These are phyloP conservation scores for Lasiodiplodia sp. DNA, from an alignment of 2,329 filamentous ascomycete species.

Conservation along the genomic window DNA sequence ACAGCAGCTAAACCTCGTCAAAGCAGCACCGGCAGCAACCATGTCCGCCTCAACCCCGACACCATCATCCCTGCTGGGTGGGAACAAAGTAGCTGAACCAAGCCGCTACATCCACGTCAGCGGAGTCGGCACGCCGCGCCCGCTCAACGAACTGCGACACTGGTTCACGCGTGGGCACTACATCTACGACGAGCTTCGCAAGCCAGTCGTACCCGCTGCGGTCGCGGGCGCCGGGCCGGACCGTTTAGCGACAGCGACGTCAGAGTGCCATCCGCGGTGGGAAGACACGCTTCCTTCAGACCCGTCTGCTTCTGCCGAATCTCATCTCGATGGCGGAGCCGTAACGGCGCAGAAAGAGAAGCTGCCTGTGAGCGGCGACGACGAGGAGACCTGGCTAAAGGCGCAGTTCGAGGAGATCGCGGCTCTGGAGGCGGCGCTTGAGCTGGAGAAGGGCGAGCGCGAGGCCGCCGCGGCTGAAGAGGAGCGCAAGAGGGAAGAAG, in stretches of 20 bases:
- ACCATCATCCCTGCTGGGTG: neutral
- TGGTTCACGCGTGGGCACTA: slow-evolving; percentile 10
- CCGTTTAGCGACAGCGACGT: neutral
- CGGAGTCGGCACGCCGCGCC: neutral
- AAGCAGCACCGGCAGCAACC: neutral
- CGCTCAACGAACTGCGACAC: neutral
- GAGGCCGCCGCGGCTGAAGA: neutral
- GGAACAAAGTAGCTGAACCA: neutral
- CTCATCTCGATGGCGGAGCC: too few species aligned
- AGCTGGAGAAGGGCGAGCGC: neutral
- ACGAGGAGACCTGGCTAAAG: neutral
- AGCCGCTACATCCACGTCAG: slow-evolving; percentile 4
- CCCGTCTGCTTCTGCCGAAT: too few species aligned
- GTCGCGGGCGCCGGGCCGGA: slow-evolving; percentile 6
- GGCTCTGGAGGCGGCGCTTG: neutral
- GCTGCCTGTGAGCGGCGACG: too few species aligned
- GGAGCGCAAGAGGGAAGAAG: neutral
- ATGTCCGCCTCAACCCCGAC: neutral
- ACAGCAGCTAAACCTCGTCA: too few species aligned
- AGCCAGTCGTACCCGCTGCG: neutral
- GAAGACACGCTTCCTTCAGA: neutral
- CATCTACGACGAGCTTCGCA: slow-evolving; percentile 13
- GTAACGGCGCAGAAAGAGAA: too few species aligned
- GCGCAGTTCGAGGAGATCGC: neutral
- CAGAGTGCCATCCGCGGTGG: neutral